phyloP scores from a whole-genome alignment of 371 early-diverging fungal genomes.

The Mortierella sp. region DNA sequence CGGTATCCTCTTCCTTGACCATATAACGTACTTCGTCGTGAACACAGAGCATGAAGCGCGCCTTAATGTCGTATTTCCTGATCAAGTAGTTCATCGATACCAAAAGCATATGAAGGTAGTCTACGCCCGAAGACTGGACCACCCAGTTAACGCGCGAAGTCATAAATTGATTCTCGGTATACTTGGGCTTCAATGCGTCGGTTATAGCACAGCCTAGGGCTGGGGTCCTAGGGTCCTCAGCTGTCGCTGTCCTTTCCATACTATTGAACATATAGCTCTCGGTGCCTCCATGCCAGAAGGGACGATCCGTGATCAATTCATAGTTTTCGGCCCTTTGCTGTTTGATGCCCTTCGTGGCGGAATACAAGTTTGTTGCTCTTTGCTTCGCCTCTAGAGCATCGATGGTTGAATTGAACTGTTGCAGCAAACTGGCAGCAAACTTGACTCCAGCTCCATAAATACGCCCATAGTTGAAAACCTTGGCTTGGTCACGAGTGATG shows the following conservation, averaged over 20 bases:
- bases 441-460: constrained; percentile 96
- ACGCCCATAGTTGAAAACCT: constrained; percentile 96
- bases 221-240: constrained; percentile 87
- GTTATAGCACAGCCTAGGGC: constrained; percentile 91
- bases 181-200: constrained; percentile 80
- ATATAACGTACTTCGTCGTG: constrained; percentile 97
- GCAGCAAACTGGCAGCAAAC: constrained; percentile 85
- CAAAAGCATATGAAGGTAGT: constrained; percentile 95
- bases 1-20: constrained; percentile 80
- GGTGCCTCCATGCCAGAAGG: constrained; percentile 93
- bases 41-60: constrained; percentile 93
- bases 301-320: constrained; percentile 41
- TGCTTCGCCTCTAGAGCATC: constrained; percentile 71
- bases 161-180: constrained; percentile 78
- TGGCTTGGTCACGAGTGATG: constrained; percentile 92
- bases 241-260: constrained; percentile 87
- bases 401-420: constrained; percentile 86
- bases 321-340: constrained; percentile 42
- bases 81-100: constrained; percentile 91
- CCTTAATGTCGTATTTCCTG: constrained; percentile 80
- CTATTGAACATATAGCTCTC: constrained; percentile 97
- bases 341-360: constrained; percentile 88
- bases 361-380: constrained; percentile 80
- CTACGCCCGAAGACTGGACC: constrained; percentile 99
- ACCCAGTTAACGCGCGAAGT: constrained; percentile 97